Evolutionary conservation across 208 protist species (phyloP).

Genomic region (Acanthamoeba triangularis): DNA sequence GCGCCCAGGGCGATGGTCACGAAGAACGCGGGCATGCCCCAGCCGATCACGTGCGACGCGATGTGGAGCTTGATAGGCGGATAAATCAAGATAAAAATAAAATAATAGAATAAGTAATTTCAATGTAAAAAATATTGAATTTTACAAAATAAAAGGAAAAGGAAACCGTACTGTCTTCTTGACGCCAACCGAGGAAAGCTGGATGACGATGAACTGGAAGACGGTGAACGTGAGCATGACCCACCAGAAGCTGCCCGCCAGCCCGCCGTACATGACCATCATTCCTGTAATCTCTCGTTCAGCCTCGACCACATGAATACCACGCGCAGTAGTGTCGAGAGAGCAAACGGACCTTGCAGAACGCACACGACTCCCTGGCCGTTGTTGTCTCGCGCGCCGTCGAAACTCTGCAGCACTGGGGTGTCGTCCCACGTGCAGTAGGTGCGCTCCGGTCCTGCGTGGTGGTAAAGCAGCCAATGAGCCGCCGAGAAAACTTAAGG

Average conservation of each 20-base stretch:
- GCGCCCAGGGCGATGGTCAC: constrained; percentile 23
- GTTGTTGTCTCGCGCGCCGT: constrained; percentile 5
- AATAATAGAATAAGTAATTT: too few relatives aligned
- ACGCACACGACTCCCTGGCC: constrained; percentile 41
- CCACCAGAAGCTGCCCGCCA: constrained; percentile 69
- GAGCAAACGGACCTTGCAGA: too few relatives aligned
- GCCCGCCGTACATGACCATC: constrained; percentile 1
- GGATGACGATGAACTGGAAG: constrained; percentile 1
- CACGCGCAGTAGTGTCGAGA: too few relatives aligned
- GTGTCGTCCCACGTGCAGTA: constrained; percentile 49
- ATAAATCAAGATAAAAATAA: too few relatives aligned
- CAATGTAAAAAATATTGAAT: too few relatives aligned
- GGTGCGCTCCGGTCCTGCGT: neutral
- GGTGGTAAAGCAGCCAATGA: neutral
- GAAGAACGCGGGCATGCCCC: neutral
- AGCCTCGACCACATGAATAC: too few relatives aligned
- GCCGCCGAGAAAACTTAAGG: too few relatives aligned
- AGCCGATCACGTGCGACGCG: neutral
- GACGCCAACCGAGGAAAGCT: neutral
- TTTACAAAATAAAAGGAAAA: too few relatives aligned
- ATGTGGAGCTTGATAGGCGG: neutral
- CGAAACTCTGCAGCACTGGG: neutral
- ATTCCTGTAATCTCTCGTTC: neutral
- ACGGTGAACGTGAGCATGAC: constrained; percentile 44
- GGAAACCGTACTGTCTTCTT: neutral